Evolutionary conservation across 495 filamentous ascomycete genomes (phyloP), one percentile per base, ranked within the genome.

Genomic region (Trichoderma asperelloides): DNA sequence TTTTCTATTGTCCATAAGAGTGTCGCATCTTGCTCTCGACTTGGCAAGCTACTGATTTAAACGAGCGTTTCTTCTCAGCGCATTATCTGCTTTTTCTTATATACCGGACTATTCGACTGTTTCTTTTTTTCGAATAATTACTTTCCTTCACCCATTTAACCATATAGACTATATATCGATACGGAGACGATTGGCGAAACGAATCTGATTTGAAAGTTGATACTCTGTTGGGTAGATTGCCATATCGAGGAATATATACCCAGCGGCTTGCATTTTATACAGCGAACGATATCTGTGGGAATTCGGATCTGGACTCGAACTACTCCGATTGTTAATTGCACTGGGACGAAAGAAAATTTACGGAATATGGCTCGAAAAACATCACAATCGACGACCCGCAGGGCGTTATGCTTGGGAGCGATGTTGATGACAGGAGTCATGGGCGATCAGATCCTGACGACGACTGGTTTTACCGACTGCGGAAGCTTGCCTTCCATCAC

Each of bases 391-490:
- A 30, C 23, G 55, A 60, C 9, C 11, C 27, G 55, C 23, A 69
- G 70, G 64, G 64, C 73, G 65, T 63, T 78, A 63, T 68, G 75
- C 62, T 71, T 70, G 66, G 77, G 75, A n/a, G 68, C 76, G 66
- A 70, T 73, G 45, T 67, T 77, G 66, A 74, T 71, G 41, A 74
- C 72, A 60, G 74, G 78, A 9, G 80, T 77, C n/a, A 43, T 80
- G 33, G 90, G 86, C 66, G 82, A 77, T 64, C 89, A 96, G 73
- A 80, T 93, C 21, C 84, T 98, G 30, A 85, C 87, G 72, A 97
- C 95, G 37, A 81, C 79, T 47, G 91, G 93, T 66, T 94, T 94
- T 79, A 87, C 80, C 71, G 86, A 84, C 67, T 98, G 95, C 79
- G 78, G 87, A 71, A 75, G 79, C 12, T 83, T 86, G 62, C 80